A percentile compares a stretch with the other conserved stretches of the same genome.
phyloP scores from a whole-genome alignment of 345 rosid genomes.

The Syzygium oleosum region DNA sequence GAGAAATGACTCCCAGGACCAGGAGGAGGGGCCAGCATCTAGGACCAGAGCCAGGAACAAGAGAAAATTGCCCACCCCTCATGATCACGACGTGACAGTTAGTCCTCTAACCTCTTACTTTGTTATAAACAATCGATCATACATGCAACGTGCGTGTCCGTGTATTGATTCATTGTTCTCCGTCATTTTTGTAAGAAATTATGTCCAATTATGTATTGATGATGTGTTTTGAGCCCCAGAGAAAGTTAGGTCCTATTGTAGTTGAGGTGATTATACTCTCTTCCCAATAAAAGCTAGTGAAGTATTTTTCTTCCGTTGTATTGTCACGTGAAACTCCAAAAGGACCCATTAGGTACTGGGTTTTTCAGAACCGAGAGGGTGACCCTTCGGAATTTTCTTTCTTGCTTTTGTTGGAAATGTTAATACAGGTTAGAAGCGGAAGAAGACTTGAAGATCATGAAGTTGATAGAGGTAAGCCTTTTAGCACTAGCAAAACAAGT shows the following conservation, averaged over 20 bases:
- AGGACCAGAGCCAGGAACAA: conserved; percentile 1
- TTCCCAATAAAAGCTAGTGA: not conserved
- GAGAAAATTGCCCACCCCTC: not conserved
- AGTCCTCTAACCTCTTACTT: not conserved
- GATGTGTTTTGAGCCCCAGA: not conserved
- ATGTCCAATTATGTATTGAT: not conserved
- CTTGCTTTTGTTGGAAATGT: not conserved
- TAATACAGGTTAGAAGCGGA: not conserved
- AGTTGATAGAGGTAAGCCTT: not conserved
- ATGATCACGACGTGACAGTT: not conserved
- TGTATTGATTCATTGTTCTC: not conserved
- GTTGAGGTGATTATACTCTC: not conserved
- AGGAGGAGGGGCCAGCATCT: not conserved
- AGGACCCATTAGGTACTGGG: not conserved
- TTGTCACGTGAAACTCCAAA: not conserved
- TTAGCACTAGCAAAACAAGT: not conserved
- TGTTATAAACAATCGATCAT: not conserved
- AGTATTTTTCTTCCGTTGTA: not conserved
- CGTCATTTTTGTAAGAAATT: not conserved
- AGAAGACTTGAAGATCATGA: not conserved
- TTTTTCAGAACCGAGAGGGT: not conserved
- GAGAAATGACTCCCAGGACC: not conserved
- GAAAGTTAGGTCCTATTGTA: not conserved
- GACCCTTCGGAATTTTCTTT: not conserved
- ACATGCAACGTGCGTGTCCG: not conserved